These are phyloP conservation scores for Colletotrichum aenigma DNA, from an alignment of 2,329 filamentous ascomycete species.

Conservation along the genomic window DNA sequence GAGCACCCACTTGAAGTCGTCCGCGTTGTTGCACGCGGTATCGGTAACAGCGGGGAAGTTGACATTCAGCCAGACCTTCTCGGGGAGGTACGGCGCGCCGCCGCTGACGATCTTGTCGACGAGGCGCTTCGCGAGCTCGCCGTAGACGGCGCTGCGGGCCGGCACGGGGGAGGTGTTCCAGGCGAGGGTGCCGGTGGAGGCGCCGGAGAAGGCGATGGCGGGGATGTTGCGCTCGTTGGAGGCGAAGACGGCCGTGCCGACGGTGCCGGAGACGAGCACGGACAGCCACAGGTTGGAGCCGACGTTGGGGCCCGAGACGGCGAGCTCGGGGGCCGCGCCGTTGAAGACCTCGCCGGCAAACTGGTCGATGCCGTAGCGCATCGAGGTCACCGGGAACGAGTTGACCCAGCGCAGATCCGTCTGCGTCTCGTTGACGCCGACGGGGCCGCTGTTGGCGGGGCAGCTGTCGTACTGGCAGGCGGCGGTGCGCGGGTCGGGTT, in stretches of 20 bases:
- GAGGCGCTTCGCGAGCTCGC: conserved; percentile 63
- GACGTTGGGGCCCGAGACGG: conserved; percentile 68
- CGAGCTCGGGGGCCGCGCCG: conserved; percentile 60
- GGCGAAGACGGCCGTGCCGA: conserved; percentile 68
- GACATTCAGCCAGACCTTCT: conserved; percentile 68
- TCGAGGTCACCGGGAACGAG: conserved; percentile 68
- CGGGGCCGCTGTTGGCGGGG: conserved; percentile 56
- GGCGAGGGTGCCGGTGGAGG: conserved; percentile 50
- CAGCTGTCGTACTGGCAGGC: conserved; percentile 69
- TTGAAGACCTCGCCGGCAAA: conserved; percentile 59
- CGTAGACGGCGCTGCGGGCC: conserved; percentile 63
- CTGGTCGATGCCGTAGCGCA: conserved; percentile 65
- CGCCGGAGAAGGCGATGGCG: conserved; percentile 71
- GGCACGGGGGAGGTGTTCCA: conserved; percentile 61
- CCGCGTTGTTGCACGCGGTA: conserved; percentile 54
- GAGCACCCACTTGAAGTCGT: conserved; percentile 67
- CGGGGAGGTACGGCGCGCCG: conserved; percentile 67
- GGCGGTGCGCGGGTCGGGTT: conserved; percentile 49
- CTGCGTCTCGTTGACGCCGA: conserved; percentile 60
- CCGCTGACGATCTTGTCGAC: conserved; percentile 58
- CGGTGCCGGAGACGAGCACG: conserved; percentile 67
- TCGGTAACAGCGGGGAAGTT: conserved; percentile 62
- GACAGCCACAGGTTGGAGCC: conserved; percentile 61
- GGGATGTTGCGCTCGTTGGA: conserved; percentile 59
- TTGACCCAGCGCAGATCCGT: conserved; percentile 74